Percentiles rank a stretch among this genome's conserved stretches.
Conservation (phyloP, 805 yeast genomes). For the Sporopachydermia lactativora region DNA sequence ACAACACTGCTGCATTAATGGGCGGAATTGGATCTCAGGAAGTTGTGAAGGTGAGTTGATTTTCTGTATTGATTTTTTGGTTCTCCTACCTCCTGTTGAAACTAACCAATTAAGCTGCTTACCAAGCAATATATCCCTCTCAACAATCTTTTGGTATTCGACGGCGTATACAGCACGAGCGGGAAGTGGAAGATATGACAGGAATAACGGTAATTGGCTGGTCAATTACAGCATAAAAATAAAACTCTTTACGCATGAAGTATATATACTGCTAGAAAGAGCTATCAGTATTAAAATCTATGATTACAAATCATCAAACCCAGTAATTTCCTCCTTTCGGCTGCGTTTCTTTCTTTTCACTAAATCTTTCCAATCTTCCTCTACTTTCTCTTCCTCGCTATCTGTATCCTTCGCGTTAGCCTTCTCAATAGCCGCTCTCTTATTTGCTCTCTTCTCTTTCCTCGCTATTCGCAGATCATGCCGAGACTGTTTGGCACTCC, state of each 20-base stretch:
- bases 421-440: conserved; percentile 54
- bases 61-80: neutral
- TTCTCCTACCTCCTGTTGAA: neutral
- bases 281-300: too few species aligned
- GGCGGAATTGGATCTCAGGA: conserved; percentile 90
- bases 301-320: conserved; percentile 15
- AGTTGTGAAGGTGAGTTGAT: conserved; percentile 38
- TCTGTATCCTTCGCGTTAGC: conserved; percentile 26
- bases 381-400: conserved; percentile 27
- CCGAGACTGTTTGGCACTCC: conserved; percentile 60
- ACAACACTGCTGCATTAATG: conserved; percentile 49
- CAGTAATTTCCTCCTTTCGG: conserved; percentile 13
- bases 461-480: conserved; percentile 51
- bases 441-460: conserved; percentile 51
- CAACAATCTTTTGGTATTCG: conserved; percentile 55
- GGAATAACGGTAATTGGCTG: neutral
- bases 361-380: conserved; percentile 79
- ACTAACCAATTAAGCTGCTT: conserved; percentile 18
- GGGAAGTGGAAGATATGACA: conserved; percentile 23
- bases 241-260: neutral
- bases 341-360: conserved; percentile 55
- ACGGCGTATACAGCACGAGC: conserved; percentile 48
- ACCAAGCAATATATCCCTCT: conserved; percentile 76
- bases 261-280: too few species aligned
- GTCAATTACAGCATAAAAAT: neutral